Percentiles rank a stretch among this genome's conserved stretches.
Evolutionary conservation across 352 stramenopile genomes (phyloP).

Genomic region (Globisporangium solare): DNA sequence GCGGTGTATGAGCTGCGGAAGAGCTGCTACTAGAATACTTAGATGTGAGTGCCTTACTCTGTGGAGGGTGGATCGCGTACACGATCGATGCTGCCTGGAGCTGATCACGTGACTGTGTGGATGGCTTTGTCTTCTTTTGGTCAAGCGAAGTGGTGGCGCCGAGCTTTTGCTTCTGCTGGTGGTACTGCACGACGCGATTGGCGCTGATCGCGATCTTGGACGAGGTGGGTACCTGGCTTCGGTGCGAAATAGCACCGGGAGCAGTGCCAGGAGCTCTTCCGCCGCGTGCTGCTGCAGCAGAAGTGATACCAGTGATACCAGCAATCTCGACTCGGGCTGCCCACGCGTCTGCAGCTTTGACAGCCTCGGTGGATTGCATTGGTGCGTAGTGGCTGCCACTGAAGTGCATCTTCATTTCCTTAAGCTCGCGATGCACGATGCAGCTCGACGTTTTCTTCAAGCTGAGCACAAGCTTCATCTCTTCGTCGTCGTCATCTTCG

Average conservation of each 20-base stretch:
- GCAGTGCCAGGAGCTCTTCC: neutral
- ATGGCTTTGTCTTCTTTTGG: no score
- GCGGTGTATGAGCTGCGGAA: neutral
- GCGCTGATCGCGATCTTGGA: conserved; percentile 7
- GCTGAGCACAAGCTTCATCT: conserved; percentile 24
- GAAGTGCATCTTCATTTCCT: conserved; percentile 36
- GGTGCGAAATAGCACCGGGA: neutral
- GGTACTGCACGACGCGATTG: neutral
- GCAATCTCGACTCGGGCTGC: conserved; percentile 59
- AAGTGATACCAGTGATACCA: conserved; percentile 37
- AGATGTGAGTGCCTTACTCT: neutral
- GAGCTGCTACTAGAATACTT: conserved; percentile 1
- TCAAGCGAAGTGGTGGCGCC: no score
- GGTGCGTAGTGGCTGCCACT: conserved; percentile 35
- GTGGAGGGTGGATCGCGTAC: conserved; percentile 7
- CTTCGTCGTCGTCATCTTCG: conserved; percentile 39
- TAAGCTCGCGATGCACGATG: conserved; percentile 43
- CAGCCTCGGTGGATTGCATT: conserved; percentile 20
- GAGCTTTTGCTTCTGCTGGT: neutral
- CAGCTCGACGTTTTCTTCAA: conserved; percentile 55
- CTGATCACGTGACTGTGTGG: neutral
- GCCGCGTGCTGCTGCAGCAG: conserved; percentile 1
- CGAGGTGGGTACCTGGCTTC: conserved; percentile 7
- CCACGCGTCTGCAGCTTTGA: conserved; percentile 26
- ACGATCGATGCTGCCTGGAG: conserved; percentile 7